These are phyloP conservation scores for Paxillus rubicundulus DNA, from an alignment of 768 basidiomycete genomes.

Conservation along the genomic window DNA sequence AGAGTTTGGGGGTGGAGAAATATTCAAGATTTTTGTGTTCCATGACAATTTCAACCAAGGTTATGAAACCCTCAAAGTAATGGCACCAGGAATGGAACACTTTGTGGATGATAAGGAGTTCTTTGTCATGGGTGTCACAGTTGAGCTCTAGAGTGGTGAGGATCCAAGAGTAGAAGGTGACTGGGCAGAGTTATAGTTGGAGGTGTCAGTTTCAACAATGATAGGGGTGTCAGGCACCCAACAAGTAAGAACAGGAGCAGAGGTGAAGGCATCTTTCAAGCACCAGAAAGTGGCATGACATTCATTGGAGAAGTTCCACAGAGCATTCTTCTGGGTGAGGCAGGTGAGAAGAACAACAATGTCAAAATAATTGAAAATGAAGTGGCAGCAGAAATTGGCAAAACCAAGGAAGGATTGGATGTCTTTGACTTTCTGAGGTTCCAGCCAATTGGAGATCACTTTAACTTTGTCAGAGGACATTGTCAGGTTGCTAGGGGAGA, in stretches of 20 bases:
- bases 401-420: too few species aligned
- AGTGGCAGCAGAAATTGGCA: too few species aligned
- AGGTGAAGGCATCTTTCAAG: background rate
- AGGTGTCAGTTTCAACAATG: too few species aligned
- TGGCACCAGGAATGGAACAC: background rate
- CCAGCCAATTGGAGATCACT: too few species aligned
- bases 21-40: slow-evolving; percentile 2
- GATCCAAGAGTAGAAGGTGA: too few species aligned
- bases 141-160: too few species aligned
- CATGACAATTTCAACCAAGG: background rate
- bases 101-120: background rate
- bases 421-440: too few species aligned
- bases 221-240: too few species aligned
- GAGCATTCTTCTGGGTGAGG: background rate
- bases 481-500: too few species aligned
- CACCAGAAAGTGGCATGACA: background rate
- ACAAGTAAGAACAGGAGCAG: background rate
- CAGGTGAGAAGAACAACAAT: background rate
- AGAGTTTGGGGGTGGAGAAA: background rate
- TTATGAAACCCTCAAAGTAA: background rate
- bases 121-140: too few species aligned
- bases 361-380: too few species aligned
- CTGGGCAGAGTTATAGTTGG: background rate
- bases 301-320: background rate
- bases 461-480: too few species aligned